Percentiles rank a stretch among this genome's conserved stretches.
Conservation (phyloP, 106 monocot species). For the Iris macrosiphon region DNA sequence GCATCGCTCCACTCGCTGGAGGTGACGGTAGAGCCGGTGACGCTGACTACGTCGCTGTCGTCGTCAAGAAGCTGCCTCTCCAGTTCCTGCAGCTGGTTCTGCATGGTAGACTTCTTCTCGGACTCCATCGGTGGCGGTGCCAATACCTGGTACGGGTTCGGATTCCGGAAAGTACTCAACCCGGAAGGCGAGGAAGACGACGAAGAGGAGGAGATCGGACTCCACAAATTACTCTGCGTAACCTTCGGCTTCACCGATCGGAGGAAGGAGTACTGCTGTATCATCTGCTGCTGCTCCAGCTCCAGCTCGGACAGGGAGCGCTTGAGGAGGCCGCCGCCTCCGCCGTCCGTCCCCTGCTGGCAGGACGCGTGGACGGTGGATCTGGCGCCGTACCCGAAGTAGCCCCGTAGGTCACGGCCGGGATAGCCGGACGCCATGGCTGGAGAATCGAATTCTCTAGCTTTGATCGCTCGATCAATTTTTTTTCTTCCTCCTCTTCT, state of each 20-base stretch:
- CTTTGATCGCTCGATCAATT: too few species aligned
- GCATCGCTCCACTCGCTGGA: constrained; percentile 37
- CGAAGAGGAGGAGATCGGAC: not conserved
- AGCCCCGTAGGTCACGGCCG: constrained; percentile 12
- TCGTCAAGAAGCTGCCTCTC: constrained; percentile 52
- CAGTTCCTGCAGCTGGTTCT: constrained; percentile 28
- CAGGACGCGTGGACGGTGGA: not conserved
- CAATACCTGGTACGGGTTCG: too few species aligned
- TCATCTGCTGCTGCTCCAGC: constrained; percentile 1
- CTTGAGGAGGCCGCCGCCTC: too few species aligned
- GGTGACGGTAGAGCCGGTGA: constrained; percentile 32
- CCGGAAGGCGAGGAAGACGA: not conserved
- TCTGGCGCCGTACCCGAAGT: constrained; percentile 1
- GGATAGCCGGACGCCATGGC: not conserved
- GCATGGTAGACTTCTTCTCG: constrained; percentile 5
- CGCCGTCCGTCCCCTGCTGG: constrained; percentile 4
- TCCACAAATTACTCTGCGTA: too few species aligned
- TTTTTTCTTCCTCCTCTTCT: too few species aligned
- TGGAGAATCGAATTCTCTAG: too few species aligned
- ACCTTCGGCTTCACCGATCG: constrained; percentile 19
- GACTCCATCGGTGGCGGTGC: not conserved
- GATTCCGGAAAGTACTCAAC: not conserved
- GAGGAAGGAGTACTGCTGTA: constrained; percentile 8
- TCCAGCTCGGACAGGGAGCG: constrained; percentile 3
- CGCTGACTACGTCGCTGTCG: constrained; percentile 30